These are phyloP conservation scores for Backusella westeae DNA, from an alignment of 192 early-diverging fungal species.

Conservation along the genomic window DNA sequence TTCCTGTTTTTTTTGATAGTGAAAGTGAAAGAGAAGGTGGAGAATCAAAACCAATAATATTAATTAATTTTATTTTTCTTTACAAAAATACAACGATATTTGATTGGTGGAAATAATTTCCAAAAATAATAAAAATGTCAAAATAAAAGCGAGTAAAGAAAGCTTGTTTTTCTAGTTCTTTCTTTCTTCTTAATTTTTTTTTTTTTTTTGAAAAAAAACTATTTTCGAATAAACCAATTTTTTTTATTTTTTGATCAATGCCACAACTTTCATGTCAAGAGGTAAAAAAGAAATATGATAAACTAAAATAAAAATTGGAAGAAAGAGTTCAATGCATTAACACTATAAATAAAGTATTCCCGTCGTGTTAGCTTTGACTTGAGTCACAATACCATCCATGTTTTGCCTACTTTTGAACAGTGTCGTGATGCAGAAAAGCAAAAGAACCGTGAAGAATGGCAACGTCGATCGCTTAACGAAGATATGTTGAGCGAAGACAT, in stretches of 20 bases:
- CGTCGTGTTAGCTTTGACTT: conserved; percentile 39
- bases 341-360: neutral
- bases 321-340: neutral
- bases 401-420: conserved; percentile 35
- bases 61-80: neutral
- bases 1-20: neutral
- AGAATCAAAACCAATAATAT: conserved; percentile 6
- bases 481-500: conserved; percentile 29
- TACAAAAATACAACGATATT: neutral
- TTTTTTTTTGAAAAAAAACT: neutral
- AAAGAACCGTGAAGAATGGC: conserved; percentile 20
- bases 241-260: neutral
- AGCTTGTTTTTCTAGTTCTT: neutral
- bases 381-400: conserved; percentile 35
- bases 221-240: neutral
- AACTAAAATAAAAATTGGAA: neutral
- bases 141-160: neutral
- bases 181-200: neutral
- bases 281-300: neutral
- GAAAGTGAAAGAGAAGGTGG: neutral
- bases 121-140: neutral
- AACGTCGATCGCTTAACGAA: conserved; percentile 22
- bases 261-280: conserved; percentile 3
- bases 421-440: conserved; percentile 19
- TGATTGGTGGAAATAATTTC: neutral